Base-by-base conservation (phyloP, 2,329 filamentous ascomycete species). In the Aureobasidium mangrovei region DNA sequence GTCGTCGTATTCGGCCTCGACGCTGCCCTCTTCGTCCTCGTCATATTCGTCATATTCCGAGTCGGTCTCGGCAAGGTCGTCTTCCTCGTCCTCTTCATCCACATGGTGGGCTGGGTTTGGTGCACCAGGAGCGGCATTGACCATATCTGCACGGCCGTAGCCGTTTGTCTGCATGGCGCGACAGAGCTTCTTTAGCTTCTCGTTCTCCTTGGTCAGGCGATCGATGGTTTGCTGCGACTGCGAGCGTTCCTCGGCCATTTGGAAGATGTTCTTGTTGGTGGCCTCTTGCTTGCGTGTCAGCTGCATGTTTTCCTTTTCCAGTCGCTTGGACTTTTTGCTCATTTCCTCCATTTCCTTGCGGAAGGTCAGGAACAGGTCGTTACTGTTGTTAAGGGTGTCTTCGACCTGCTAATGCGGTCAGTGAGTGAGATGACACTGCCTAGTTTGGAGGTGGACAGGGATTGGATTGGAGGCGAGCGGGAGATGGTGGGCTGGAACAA, bases 271-370 rank as follows among this genome's bases (percentile, higher is more conserved):
- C 61, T 88, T 85, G 65, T 93, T 93, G 28, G 91, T 94, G 45
- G 88, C 83, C 63, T 96, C 91, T 69, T 96, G 91, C 70, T 96
- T 95, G 54, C 91, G 83, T 61, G 89, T 95, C 49, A 95, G 79
- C 18, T 82, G 85, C 63, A 93, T 85, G 64, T 98, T 97, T 66
- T 98, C 93, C 72, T 95, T 95, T 70, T 98, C 93, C 52, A 98
- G 77, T 28, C 90, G 85, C 72, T 96, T 96, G 4, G 91, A 95
- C 75, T 97, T 97, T 75, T 96, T 96, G 0, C 91, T 95, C 91
- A 97, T 97, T 66, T 97, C 93, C 72, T 97, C 93, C 91, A 97
- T 97, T 72, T 97, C 93, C 74, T 95, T 96, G 53, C 91, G 83
- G 72, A 97, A 97, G 0, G 93, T 96, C 61, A 96, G 76, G 71